Evolutionary conservation across 129 eudicot genomes (phyloP), one percentile per base, ranked within the genome.

Genomic region (Lactuca sativa): DNA sequence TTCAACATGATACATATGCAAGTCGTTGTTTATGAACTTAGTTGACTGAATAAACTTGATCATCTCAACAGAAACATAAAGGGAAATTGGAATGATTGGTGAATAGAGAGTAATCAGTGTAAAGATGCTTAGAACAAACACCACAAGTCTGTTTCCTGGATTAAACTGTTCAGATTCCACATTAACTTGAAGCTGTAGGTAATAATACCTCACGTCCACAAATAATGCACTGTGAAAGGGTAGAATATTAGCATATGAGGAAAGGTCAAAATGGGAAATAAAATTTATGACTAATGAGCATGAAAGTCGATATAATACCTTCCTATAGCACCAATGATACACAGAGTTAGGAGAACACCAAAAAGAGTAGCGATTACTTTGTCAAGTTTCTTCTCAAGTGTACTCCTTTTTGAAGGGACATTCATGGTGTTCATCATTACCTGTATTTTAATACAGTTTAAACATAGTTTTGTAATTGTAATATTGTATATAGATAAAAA

Each of bases 361-460:
- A 93, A 93, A 44, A 90, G 87, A 68, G 90, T 72, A 43, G 90
- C 85, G 17, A 93, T 93, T 69, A 93, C 86, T 83, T 87, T 87
- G 86, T 90, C 98, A 32, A 93, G 97, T 77, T 93, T 89, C 84
- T 82, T 85, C 69, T 93, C 99, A 59, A 93, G 83, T 43, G 96
- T 89, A 78, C 99, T 93, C 77, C 99, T 83, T 82, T 93, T 90
- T 9, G 97, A 93, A 66, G 97, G 99, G 47, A 93, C 92, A 66
- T 93, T 93, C 99, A 93, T 93, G 69, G 97, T 78, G 78, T 93
- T 93, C 99, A 93, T 93, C 99, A 93, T 93, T 74, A 93, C 99
- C 96, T 92, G 88, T 67, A 77, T 76, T 13, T 58, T 56, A 43
- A 74, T 34, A 51, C 33, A 4, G 15, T n/a, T 59, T 55, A 40